phyloP scores from a whole-genome alignment of 768 basidiomycete species.

The Boletus edulis region DNA sequence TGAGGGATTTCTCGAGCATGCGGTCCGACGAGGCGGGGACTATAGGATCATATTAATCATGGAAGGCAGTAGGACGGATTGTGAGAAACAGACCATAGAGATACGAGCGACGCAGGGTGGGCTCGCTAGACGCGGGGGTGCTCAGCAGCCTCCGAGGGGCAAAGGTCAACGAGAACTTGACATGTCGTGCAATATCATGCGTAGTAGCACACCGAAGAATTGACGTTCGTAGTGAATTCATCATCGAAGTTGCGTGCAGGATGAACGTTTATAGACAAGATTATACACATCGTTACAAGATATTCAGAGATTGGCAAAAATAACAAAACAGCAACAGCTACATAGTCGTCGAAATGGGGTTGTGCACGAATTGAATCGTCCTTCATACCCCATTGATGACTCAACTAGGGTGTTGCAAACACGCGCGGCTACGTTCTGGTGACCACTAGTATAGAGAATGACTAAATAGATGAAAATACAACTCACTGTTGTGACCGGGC shows the following conservation, averaged over 20 bases:
- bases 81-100: conserved; percentile 46
- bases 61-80: background rate
- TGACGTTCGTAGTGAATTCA: background rate
- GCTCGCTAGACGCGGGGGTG: conserved; percentile 16
- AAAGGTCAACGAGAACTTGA: background rate
- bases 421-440: too few relatives aligned
- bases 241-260: conserved; percentile 7
- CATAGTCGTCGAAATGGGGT: too few relatives aligned
- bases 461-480: too few relatives aligned
- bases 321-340: too few relatives aligned
- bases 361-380: too few relatives aligned
- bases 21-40: conserved; percentile 79
- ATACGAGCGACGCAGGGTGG: conserved; percentile 50
- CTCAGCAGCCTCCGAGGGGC: conserved; percentile 10
- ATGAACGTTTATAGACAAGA: too few relatives aligned
- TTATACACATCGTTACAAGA: too few relatives aligned
- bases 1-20: conserved; percentile 79
- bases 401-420: too few relatives aligned
- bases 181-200: background rate
- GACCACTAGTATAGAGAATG: too few relatives aligned
- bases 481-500: too few relatives aligned
- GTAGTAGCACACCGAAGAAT: background rate
- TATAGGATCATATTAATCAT: conserved; percentile 17
- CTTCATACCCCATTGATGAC: too few relatives aligned
- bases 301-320: too few relatives aligned